Evolutionary conservation across 2,329 filamentous ascomycete species (phyloP).

Genomic region (Paecilomyces dactylethromorphus): DNA sequence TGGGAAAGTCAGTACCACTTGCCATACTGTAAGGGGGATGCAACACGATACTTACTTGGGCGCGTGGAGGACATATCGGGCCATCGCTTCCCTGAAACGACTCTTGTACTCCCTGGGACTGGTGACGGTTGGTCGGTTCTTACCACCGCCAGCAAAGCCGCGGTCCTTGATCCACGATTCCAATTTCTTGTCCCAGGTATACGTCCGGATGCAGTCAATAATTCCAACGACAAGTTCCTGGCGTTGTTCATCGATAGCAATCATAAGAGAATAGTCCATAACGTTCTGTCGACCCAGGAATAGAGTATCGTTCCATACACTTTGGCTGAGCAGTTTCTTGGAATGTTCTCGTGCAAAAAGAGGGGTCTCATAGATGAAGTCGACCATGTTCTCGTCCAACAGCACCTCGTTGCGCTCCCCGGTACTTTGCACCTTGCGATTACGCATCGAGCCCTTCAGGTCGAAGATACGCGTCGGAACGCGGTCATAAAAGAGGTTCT

Average conservation of each 20-base stretch:
- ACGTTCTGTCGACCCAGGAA: conserved; percentile 93
- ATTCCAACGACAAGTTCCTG: conserved; percentile 96
- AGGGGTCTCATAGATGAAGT: conserved; percentile 96
- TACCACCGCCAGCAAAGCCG: conserved; percentile 72
- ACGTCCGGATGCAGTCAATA: conserved; percentile 96
- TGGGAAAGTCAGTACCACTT: conserved; percentile 8
- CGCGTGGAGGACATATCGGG: conserved; percentile 60
- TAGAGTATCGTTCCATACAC: conserved; percentile 95
- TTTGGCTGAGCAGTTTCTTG: conserved; percentile 84
- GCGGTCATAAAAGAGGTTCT: conserved; percentile 96
- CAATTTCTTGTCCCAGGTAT: conserved; percentile 99
- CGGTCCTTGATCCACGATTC: conserved; percentile 99
- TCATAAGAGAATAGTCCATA: conserved; percentile 99
- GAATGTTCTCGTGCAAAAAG: conserved; percentile 93
- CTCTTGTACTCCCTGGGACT: conserved; percentile 97
- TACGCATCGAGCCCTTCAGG: conserved; percentile 96
- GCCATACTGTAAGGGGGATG: not conserved
- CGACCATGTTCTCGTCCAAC: conserved; percentile 96
- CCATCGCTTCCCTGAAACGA: conserved; percentile 93
- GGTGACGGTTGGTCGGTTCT: conserved; percentile 84
- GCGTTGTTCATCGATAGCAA: conserved; percentile 83
- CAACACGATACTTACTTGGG: conserved; percentile 32
- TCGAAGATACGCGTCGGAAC: conserved; percentile 86
- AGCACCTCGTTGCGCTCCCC: conserved; percentile 95
- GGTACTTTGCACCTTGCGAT: conserved; percentile 92